phyloP scores from a whole-genome alignment of 2,329 filamentous ascomycete genomes.

The Fusarium sp. region DNA sequence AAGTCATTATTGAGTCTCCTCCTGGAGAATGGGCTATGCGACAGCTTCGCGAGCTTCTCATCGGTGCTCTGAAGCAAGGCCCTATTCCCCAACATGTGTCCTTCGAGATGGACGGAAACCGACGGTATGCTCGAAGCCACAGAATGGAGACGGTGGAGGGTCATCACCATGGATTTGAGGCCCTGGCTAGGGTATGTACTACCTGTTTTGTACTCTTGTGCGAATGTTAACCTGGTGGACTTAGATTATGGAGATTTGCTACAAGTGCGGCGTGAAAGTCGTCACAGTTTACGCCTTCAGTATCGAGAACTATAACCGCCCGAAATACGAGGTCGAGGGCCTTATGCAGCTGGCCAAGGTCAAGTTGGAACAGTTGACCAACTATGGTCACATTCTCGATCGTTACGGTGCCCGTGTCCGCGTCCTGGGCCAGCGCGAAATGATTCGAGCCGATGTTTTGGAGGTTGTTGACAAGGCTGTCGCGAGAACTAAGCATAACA shows the following conservation, averaged over 20 bases:
- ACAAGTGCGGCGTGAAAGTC: constrained; percentile 95
- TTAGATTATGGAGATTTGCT: constrained; percentile 95
- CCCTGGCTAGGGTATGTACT: constrained; percentile 80
- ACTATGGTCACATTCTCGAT: constrained; percentile 93
- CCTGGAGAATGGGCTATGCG: constrained; percentile 91
- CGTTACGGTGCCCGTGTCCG: constrained; percentile 90
- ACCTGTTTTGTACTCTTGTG: constrained; percentile 53
- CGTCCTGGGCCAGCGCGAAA: constrained; percentile 84
- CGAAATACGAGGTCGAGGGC: constrained; percentile 95
- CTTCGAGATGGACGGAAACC: constrained; percentile 99
- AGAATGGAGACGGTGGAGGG: constrained; percentile 97
- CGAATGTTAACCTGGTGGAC: constrained; percentile 11
- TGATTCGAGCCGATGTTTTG: constrained; percentile 88
- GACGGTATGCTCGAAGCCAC: constrained; percentile 89
- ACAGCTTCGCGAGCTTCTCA: constrained; percentile 83
- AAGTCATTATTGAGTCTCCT: constrained; percentile 87
- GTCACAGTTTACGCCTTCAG: constrained; percentile 99
- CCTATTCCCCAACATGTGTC: constrained; percentile 95
- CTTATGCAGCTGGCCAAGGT: constrained; percentile 98
- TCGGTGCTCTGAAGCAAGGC: constrained; percentile 89
- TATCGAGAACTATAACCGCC: constrained; percentile 98
- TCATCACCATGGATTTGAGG: constrained; percentile 95
- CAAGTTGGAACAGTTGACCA: constrained; percentile 89
- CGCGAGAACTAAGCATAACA: constrained; percentile 88
- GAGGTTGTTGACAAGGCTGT: constrained; percentile 89